Evolutionary conservation across 768 basidiomycete genomes (phyloP), one percentile per base, ranked within the genome.

Genomic region (Boletellus ananiceps): DNA sequence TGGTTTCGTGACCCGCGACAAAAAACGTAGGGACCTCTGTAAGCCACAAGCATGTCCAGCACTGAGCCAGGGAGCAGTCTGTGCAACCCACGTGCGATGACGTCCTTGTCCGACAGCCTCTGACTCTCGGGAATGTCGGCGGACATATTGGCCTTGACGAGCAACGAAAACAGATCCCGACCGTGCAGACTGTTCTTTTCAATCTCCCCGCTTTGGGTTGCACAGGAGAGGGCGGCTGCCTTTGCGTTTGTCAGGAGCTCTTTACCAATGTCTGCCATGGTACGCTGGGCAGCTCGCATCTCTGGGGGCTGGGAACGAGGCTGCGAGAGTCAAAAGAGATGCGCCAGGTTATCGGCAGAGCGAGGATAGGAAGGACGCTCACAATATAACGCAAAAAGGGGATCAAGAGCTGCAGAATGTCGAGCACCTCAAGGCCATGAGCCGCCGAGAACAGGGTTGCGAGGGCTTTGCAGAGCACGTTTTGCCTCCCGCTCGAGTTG

Each of bases 101-200:
- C 80, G 47, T 87, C 84, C 32, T 75, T 74, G 49, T 88, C 85
- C 1, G 75, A 74, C 68, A 87, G 69, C 35, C 73, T 68, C 60
- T 83, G 81, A 45, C 54, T 68, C 6, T 76, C 75, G 0, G 78
- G 74, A 4, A 84, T 51, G 56, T 87, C 82, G 2, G 74, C 76
- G 0, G 40, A 27, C 40, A 41, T 41, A n/a, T 41, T 41, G 27
- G 40, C 41, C 41, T 42, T 42, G 41, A 42, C 69, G 2, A 87
- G 69, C 23, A 85, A 57, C 0, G 79, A 80, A 3, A 86, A 68
- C 7, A 87, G 60, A 64, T 85, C 83, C 16, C 79, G 74, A 16
- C 69, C 70, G 1, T 57, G 52, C 19, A 71, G 47, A n/a, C 43
- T 56, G 13, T 63, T 59, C 57, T 71, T 65, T 66, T 71, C 62